Conservation (phyloP, 495 filamentous ascomycete genomes). For the Xylaria acuta region DNA sequence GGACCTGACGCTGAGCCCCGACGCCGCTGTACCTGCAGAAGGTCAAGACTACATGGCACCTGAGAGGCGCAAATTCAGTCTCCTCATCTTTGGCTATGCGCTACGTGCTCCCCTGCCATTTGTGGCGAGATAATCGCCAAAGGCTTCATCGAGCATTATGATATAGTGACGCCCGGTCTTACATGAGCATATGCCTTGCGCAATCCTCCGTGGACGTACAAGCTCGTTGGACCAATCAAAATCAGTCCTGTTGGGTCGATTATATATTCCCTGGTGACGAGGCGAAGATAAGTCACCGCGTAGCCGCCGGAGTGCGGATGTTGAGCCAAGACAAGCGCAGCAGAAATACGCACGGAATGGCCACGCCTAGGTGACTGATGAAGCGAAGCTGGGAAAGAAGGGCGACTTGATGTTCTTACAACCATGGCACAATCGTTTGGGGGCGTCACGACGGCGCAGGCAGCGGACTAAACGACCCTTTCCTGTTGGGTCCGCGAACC, state of each 20-base stretch:
- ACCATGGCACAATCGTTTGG: background rate
- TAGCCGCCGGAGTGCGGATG: background rate
- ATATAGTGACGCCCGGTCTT: constrained; percentile 68
- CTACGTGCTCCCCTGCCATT: background rate
- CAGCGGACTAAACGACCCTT: background rate
- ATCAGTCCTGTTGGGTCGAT: constrained; percentile 47
- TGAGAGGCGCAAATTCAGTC: constrained; percentile 58
- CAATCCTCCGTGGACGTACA: constrained; percentile 14
- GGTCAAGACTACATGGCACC: constrained; percentile 39
- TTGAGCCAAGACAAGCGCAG: background rate
- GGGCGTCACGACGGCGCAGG: background rate
- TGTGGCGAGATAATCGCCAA: background rate
- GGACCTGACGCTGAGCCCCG: constrained; percentile 39
- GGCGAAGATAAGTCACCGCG: background rate
- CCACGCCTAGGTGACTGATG: background rate
- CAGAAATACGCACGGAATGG: background rate
- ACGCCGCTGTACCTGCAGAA: constrained; percentile 57
- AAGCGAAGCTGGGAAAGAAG: background rate
- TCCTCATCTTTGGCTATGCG: constrained; percentile 75
- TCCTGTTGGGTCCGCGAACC: background rate
- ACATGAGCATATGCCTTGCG: constrained; percentile 49
- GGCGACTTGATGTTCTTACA: background rate
- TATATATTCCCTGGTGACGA: constrained; percentile 29
- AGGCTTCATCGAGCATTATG: constrained; percentile 60
- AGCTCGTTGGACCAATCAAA: background rate